Conservation (phyloP, 495 filamentous ascomycete species). For the Neurospora africana region DNA sequence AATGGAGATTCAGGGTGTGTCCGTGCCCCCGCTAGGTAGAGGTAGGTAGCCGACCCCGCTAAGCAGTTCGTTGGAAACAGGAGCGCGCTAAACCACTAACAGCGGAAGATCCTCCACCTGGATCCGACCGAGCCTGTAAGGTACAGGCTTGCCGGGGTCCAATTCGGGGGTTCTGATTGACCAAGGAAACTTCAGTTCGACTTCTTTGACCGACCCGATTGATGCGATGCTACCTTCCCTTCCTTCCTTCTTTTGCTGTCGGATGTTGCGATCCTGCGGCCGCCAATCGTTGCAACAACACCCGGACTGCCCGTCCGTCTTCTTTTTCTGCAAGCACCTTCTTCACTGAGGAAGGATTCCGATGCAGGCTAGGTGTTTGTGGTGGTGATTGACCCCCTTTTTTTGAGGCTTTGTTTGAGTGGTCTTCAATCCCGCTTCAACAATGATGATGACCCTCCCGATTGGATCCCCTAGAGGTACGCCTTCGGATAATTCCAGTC, state of each 20-base stretch:
- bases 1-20: too few species aligned
- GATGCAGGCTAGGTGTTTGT: background rate
- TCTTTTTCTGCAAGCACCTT: background rate
- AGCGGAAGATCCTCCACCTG: background rate
- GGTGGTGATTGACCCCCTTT: background rate
- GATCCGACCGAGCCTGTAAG: background rate
- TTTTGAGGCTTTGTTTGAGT: background rate
- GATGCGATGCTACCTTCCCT: background rate
- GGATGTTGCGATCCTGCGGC: background rate
- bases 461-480: background rate
- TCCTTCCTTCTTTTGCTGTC: background rate
- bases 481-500: background rate
- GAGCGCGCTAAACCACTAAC: background rate
- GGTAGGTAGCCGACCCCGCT: background rate
- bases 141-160: background rate
- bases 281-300: background rate
- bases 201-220: background rate
- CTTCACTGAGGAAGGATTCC: background rate
- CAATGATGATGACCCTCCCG: background rate
- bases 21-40: too few species aligned
- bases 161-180: background rate
- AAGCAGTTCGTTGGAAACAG: background rate
- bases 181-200: background rate
- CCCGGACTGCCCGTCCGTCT: background rate
- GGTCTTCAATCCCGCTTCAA: background rate